These are phyloP conservation scores for Pseudogymnoascus sp. DNA, from an alignment of 2,329 filamentous ascomycete genomes.

Conservation along the genomic window DNA sequence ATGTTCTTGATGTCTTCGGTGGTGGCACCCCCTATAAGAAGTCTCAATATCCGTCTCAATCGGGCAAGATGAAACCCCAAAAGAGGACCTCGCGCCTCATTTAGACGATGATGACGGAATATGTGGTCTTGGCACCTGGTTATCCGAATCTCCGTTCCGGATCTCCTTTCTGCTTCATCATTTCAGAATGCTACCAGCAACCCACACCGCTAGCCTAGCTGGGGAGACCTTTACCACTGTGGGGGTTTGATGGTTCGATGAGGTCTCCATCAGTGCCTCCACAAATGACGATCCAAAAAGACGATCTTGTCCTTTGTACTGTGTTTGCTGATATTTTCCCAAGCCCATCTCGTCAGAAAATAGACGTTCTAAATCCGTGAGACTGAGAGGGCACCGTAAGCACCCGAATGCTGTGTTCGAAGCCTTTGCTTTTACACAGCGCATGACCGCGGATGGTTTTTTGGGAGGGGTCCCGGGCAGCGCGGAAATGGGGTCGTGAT, in stretches of 20 bases:
- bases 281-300: neutral
- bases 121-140: neutral
- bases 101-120: constrained; percentile 3
- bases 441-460: neutral
- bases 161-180: constrained; percentile 1
- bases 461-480: neutral
- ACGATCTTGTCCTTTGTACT: neutral
- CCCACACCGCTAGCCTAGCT: neutral
- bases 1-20: neutral
- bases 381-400: neutral
- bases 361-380: neutral
- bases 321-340: neutral
- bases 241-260: constrained; percentile 1
- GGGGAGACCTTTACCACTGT: neutral
- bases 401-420: neutral
- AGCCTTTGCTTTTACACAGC: neutral
- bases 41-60: constrained; percentile 3
- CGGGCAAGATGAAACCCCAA: constrained; percentile 5
- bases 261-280: neutral
- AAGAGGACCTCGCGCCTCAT: constrained; percentile 2
- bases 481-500: neutral
- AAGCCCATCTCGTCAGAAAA: neutral
- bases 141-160: constrained; percentile 7
- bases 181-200: neutral
- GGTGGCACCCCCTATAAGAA: neutral